phyloP scores from a whole-genome alignment of 164 flowering plant genomes.

The Pachysandra terminalis region DNA sequence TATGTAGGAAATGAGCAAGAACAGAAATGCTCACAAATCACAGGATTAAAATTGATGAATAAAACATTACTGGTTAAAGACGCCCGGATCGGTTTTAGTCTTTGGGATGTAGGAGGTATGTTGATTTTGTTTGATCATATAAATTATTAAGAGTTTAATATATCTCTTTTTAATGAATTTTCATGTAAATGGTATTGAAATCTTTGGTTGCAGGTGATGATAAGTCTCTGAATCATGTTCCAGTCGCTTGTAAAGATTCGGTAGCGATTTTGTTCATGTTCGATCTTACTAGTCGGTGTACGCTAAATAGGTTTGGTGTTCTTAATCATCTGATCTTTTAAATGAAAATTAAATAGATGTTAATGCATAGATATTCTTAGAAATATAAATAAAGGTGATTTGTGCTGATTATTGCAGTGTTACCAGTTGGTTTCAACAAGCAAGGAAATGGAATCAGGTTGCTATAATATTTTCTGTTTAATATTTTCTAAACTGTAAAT shows the following conservation, averaged over 20 bases:
- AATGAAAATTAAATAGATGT: background rate
- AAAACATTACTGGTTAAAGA: conserved; percentile 61
- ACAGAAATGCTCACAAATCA: conserved; percentile 46
- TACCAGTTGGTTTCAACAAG: conserved; percentile 72
- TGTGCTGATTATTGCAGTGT: conserved; percentile 45
- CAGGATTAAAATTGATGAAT: conserved; percentile 75
- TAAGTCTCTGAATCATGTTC: conserved; percentile 56
- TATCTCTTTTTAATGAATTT: background rate
- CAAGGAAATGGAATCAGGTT: conserved; percentile 90
- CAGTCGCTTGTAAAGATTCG: conserved; percentile 84
- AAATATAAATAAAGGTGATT: no score
- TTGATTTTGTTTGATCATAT: background rate
- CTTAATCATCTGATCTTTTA: background rate
- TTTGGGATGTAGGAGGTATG: conserved; percentile 96
- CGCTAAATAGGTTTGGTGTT: conserved; percentile 74
- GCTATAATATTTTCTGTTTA: no score
- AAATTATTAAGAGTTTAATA: background rate
- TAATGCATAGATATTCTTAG: background rate
- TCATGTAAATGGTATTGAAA: background rate
- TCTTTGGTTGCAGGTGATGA: conserved; percentile 50
- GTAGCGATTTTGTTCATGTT: conserved; percentile 87
- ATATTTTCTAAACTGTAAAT: no score
- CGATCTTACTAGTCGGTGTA: conserved; percentile 86
- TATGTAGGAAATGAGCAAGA: conserved; percentile 80
- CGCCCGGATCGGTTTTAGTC: conserved; percentile 69